Conservation (phyloP, 2,329 filamentous ascomycete genomes). For the Ciborinia camelliae region DNA sequence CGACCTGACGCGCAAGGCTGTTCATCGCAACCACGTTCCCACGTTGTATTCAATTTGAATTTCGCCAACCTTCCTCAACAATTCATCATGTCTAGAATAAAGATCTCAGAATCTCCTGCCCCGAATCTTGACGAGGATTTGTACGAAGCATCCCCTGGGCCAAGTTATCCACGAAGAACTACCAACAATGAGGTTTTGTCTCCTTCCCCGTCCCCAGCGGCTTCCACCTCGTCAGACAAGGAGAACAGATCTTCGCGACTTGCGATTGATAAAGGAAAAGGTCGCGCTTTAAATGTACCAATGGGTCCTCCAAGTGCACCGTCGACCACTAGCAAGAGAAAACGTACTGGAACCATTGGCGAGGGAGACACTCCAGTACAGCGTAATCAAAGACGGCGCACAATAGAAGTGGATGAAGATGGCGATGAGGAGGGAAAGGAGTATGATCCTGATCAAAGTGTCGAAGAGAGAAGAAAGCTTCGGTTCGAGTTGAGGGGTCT, state of each 20-base stretch:
- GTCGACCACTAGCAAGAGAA: constrained; percentile 28
- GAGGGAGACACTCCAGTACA: constrained; percentile 26
- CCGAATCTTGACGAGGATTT: constrained; percentile 32
- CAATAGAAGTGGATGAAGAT: constrained; percentile 35
- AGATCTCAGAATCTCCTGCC: constrained; percentile 32
- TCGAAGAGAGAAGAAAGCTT: constrained; percentile 67
- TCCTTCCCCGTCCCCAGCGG: constrained; percentile 37
- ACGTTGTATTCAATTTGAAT: background rate
- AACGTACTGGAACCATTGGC: constrained; percentile 26
- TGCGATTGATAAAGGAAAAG: constrained; percentile 44
- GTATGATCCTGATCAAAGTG: constrained; percentile 81
- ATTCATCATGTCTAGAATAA: constrained; percentile 28
- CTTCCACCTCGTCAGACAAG: constrained; percentile 46
- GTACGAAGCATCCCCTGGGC: constrained; percentile 36
- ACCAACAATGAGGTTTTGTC: constrained; percentile 29
- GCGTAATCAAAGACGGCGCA: constrained; percentile 32
- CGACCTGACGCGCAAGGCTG: constrained; percentile 5
- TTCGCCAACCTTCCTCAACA: background rate
- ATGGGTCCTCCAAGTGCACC: constrained; percentile 38
- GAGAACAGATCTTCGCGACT: constrained; percentile 42
- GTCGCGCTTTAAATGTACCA: constrained; percentile 29
- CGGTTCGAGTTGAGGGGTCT: constrained; percentile 69
- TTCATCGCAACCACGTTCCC: background rate
- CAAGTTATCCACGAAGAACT: constrained; percentile 22
- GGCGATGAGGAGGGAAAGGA: constrained; percentile 41